Percentiles rank a stretch among this genome's conserved stretches.
Evolutionary conservation across 2,329 filamentous ascomycete species (phyloP).

Genomic region (Bipolaris bicolor): DNA sequence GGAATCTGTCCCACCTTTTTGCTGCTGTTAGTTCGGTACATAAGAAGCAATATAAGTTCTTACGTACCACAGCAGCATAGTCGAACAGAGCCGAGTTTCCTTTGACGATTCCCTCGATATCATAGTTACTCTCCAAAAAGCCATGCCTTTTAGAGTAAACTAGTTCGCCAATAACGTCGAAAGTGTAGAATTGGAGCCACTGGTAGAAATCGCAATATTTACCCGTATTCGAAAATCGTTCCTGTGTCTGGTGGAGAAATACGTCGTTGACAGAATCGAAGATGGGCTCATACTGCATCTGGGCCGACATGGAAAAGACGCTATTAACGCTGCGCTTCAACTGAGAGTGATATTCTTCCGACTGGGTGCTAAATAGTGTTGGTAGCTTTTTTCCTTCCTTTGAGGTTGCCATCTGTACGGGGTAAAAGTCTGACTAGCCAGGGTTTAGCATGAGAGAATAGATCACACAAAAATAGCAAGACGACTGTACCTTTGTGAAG

Average conservation of each 20-base stretch:
- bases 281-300: background rate
- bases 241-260: too few species aligned
- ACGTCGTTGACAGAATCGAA: too few species aligned
- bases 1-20: conserved; percentile 6
- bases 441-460: too few species aligned
- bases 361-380: background rate
- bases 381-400: too few species aligned
- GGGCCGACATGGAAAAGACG: background rate
- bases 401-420: too few species aligned
- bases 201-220: background rate
- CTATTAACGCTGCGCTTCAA: background rate
- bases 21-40: too few species aligned
- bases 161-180: conserved; percentile 12
- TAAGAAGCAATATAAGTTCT: background rate
- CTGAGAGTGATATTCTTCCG: background rate
- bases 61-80: conserved; percentile 6
- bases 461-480: too few species aligned
- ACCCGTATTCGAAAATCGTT: too few species aligned
- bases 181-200: conserved; percentile 12
- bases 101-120: conserved; percentile 6
- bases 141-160: conserved; percentile 3
- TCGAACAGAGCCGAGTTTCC: background rate
- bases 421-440: too few species aligned
- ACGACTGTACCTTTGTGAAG: background rate
- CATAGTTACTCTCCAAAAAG: conserved; percentile 6